Percentiles rank a stretch among this genome's conserved stretches.
Conservation (phyloP, 306 rosid species). For the Geum urbanum region DNA sequence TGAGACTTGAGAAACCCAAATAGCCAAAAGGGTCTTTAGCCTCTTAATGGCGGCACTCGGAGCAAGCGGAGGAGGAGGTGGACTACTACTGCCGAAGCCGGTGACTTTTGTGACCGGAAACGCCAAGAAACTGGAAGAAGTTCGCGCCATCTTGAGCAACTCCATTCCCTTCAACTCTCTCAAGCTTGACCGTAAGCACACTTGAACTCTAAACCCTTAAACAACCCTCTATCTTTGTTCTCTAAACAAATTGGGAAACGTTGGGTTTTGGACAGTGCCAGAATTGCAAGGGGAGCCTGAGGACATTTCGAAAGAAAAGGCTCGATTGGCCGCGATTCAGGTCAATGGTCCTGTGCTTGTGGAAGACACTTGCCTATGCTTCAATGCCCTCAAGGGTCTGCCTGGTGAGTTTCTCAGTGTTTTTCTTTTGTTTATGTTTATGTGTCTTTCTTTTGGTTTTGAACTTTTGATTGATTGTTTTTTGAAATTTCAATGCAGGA, state of each 20-base stretch:
- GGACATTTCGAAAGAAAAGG: slow-evolving; percentile 91
- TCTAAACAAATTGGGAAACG: not conserved
- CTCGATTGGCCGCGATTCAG: slow-evolving; percentile 86
- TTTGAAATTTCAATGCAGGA: slow-evolving; percentile 54
- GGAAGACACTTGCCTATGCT: slow-evolving; percentile 97
- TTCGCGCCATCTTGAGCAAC: slow-evolving; percentile 81
- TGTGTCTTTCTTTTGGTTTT: slow-evolving; percentile 20
- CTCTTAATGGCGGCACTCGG: slow-evolving; percentile 43
- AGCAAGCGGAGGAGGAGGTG: slow-evolving; percentile 39
- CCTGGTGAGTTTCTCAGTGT: slow-evolving; percentile 55
- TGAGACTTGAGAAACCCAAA: too few relatives aligned
- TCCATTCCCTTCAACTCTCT: slow-evolving; percentile 83
- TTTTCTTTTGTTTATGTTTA: not conserved
- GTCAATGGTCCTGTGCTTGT: slow-evolving; percentile 96
- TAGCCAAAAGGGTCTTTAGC: too few relatives aligned
- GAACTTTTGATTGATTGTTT: slow-evolving; percentile 14
- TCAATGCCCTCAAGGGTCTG: slow-evolving; percentile 94
- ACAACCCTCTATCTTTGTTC: not conserved
- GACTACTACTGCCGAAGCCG: slow-evolving; percentile 66
- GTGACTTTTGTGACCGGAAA: slow-evolving; percentile 96
- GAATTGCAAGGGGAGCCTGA: slow-evolving; percentile 98
- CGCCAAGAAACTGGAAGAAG: slow-evolving; percentile 98
- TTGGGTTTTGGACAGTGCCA: slow-evolving; percentile 51
- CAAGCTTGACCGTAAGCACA: slow-evolving; percentile 64
- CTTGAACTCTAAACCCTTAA: too few relatives aligned